Conservation (phyloP, 345 rosid genomes). For the Aquilaria yunnanensis region DNA sequence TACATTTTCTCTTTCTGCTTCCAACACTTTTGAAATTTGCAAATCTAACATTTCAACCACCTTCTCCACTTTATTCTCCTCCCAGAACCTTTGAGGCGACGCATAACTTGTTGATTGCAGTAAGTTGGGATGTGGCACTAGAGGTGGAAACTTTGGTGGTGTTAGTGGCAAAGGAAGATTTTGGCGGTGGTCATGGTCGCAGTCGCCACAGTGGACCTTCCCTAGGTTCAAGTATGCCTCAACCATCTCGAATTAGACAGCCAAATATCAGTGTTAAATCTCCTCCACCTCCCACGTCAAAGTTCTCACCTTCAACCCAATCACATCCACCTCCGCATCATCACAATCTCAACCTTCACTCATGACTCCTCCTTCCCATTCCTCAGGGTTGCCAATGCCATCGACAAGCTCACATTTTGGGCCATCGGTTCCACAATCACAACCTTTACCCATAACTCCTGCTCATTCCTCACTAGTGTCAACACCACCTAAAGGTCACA, state of each 20-base stretch:
- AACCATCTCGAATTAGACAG: conserved; percentile 18
- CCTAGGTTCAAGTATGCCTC: conserved; percentile 23
- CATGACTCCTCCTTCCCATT: conserved; percentile 22
- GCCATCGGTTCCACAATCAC: conserved; percentile 20
- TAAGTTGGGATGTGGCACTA: conserved; percentile 37
- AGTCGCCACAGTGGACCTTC: conserved; percentile 11
- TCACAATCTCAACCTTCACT: conserved; percentile 18
- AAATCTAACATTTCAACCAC: too few relatives aligned
- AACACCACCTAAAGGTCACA: conserved; percentile 15
- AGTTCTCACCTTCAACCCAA: conserved; percentile 37
- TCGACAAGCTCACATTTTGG: neutral
- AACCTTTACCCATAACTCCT: conserved; percentile 3
- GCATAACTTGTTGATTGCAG: conserved; percentile 55
- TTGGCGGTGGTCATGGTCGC: neutral
- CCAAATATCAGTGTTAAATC: conserved; percentile 5
- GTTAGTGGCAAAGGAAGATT: neutral
- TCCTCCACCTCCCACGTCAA: conserved; percentile 30
- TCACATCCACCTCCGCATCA: conserved; percentile 35
- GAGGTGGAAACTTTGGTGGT: conserved; percentile 7
- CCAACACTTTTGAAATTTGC: too few relatives aligned
- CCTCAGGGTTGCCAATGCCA: conserved; percentile 19
- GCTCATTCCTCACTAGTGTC: conserved; percentile 8
- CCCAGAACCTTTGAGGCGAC: neutral
- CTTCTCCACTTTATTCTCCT: too few relatives aligned
- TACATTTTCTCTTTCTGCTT: too few relatives aligned